These are phyloP conservation scores for Lepraria neglecta DNA, from an alignment of 495 filamentous ascomycete species.

Conservation along the genomic window DNA sequence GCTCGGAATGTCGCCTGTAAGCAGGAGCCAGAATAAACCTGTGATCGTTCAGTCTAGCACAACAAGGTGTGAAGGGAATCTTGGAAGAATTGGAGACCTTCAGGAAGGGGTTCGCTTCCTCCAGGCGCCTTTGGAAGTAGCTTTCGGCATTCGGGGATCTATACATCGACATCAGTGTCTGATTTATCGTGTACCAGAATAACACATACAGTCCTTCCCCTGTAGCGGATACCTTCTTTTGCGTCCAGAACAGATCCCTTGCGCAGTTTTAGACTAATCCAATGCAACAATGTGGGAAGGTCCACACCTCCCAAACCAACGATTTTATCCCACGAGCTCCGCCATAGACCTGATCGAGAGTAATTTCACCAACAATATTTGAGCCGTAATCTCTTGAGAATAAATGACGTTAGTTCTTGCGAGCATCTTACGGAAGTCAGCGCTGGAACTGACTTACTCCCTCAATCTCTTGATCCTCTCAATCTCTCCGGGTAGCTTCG, in stretches of 20 bases:
- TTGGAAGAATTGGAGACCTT: constrained; percentile 49
- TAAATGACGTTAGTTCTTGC: constrained; percentile 53
- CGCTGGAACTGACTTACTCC: neutral
- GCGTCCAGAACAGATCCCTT: constrained; percentile 93
- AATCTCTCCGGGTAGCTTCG: constrained; percentile 85
- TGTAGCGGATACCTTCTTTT: constrained; percentile 97
- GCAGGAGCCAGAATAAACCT: constrained; percentile 97
- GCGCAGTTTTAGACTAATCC: neutral
- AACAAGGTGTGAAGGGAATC: neutral
- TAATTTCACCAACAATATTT: constrained; percentile 92
- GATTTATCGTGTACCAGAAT: neutral
- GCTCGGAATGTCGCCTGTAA: constrained; percentile 91
- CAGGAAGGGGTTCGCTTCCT: constrained; percentile 89
- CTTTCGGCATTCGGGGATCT: constrained; percentile 93
- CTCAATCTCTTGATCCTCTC: constrained; percentile 55
- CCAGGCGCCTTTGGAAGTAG: constrained; percentile 91
- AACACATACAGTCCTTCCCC: constrained; percentile 63
- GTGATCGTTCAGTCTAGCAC: constrained; percentile 24
- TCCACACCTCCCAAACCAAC: constrained; percentile 66
- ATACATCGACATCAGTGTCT: neutral
- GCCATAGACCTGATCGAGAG: constrained; percentile 96
- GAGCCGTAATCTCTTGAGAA: constrained; percentile 81
- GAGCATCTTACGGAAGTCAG: neutral
- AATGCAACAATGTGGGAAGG: neutral
- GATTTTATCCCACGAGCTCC: constrained; percentile 97